phyloP scores from a whole-genome alignment of 1,139 yeast genomes.

The Yamadazyma dushanensis region DNA sequence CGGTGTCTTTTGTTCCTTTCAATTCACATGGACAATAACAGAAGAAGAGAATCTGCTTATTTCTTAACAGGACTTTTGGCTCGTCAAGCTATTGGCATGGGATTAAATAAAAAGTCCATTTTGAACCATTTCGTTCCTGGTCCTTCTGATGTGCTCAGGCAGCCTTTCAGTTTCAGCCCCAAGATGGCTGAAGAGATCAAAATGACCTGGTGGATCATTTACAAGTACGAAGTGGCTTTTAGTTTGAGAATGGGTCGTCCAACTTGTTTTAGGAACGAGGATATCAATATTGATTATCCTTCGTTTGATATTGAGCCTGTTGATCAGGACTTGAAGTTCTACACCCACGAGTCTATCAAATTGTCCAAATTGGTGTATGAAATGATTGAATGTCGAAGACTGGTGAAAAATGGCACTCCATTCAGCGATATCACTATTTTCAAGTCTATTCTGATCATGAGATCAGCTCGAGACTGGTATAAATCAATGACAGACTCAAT shows the following conservation, averaged over 20 bases:
- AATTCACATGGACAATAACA: constrained; percentile 38
- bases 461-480: constrained; percentile 1
- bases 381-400: constrained; percentile 2
- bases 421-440: constrained; percentile 1
- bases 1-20: constrained; percentile 37
- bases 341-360: background rate
- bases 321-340: background rate
- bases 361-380: constrained; percentile 3
- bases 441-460: background rate
- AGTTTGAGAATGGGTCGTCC: constrained; percentile 14
- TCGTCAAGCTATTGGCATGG: constrained; percentile 43
- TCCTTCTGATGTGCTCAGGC: background rate
- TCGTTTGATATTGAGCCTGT: background rate
- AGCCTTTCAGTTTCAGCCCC: background rate
- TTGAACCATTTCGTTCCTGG: constrained; percentile 11
- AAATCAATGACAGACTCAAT: background rate
- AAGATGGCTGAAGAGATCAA: constrained; percentile 9
- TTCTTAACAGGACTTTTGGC: constrained; percentile 39
- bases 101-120: constrained; percentile 34
- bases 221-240: constrained; percentile 10
- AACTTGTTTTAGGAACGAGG: constrained; percentile 9
- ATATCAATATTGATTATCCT: constrained; percentile 3
- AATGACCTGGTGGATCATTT: constrained; percentile 16
- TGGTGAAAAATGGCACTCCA: constrained; percentile 1
- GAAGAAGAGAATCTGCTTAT: constrained; percentile 46